Evolutionary conservation across 306 rosid species (phyloP).

Genomic region (Lablab purpureus): DNA sequence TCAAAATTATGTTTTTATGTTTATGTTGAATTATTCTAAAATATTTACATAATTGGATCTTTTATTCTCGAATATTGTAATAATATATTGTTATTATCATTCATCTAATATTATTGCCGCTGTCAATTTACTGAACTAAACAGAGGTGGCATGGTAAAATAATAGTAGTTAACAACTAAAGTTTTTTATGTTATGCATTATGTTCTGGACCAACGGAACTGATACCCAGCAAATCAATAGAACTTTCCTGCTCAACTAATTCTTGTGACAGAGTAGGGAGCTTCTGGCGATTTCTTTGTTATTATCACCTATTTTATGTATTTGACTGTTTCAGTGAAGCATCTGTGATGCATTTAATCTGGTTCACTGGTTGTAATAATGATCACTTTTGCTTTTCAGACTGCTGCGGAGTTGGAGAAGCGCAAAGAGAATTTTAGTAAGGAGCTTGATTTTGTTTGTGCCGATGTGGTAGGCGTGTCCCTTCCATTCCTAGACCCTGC

Average conservation of each 20-base stretch:
- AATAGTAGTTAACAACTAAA: conserved; percentile 10
- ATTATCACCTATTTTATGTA: conserved; percentile 4
- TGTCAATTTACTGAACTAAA: conserved; percentile 23
- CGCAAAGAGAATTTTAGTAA: conserved; percentile 86
- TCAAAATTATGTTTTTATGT: background rate
- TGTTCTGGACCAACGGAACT: conserved; percentile 1
- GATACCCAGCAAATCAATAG: conserved; percentile 11
- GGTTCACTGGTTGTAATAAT: background rate
- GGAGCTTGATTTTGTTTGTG: conserved; percentile 93
- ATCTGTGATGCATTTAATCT: background rate
- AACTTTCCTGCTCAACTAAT: conserved; percentile 6
- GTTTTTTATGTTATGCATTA: conserved; percentile 14
- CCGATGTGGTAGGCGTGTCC: conserved; percentile 83
- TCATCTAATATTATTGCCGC: background rate
- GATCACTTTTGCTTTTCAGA: conserved; percentile 56
- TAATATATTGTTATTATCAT: background rate
- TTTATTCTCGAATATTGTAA: background rate
- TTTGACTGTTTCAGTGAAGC: conserved; percentile 19
- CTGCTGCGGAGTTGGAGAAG: conserved; percentile 93
- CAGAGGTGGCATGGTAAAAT: background rate
- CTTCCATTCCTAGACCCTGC: background rate
- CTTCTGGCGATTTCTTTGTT: conserved; percentile 28
- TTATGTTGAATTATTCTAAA: background rate
- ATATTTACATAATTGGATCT: background rate
- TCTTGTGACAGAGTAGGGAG: conserved; percentile 13